Base-by-base conservation (phyloP, 2,329 filamentous ascomycete genomes). In the Ophiostoma sp. region DNA sequence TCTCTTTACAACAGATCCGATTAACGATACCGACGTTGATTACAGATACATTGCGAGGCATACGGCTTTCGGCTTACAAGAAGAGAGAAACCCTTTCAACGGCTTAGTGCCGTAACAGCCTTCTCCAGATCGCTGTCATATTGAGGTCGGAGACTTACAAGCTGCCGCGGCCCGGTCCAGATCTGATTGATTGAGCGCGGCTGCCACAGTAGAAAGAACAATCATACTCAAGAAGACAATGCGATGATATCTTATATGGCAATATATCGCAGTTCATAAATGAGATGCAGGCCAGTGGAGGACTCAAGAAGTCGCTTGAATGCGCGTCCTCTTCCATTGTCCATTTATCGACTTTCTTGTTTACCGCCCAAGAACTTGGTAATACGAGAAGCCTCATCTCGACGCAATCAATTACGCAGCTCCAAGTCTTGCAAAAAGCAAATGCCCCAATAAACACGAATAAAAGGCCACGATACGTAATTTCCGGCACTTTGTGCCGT, bases 111-210 rank as follows among this genome's bases (percentile, higher is more conserved):
- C 17, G 7, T 42, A 5, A 48, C 42, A 48, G 15, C 42, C 42
- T 48, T 48, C 59, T 33, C 33, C 33, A 42, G 59, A 63, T 39
- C 33, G 6, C 52, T 11, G 59, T 11, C 59, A 36, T 25, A 42
- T 28, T 22, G 28, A 48, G 28, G 45, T 28, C 66, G 28, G 66
- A 52, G 66, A 52, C 36, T 52, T 69, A 9, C 66, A 69, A 69
- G 25, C 45, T 52, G 66, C 66, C 45, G 66, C 45, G 66, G 66
- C 45, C 66, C 66, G 45, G 42, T 28, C 66, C 63, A 68, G 39
- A 42, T 4, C 28, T 19, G 59, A 42, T 64, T 19, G 33, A 6
- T 25, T 59, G 33, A 5, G 33, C 22, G 19, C n/a, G n/a, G n/a
- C n/a, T 42, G 33, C 19, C 19, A 6, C 28, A 55, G 15, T 55